Evolutionary conservation across 805 yeast genomes (phyloP), one percentile per base, ranked within the genome.

Genomic region (Schwanniomyces polymorphus): DNA sequence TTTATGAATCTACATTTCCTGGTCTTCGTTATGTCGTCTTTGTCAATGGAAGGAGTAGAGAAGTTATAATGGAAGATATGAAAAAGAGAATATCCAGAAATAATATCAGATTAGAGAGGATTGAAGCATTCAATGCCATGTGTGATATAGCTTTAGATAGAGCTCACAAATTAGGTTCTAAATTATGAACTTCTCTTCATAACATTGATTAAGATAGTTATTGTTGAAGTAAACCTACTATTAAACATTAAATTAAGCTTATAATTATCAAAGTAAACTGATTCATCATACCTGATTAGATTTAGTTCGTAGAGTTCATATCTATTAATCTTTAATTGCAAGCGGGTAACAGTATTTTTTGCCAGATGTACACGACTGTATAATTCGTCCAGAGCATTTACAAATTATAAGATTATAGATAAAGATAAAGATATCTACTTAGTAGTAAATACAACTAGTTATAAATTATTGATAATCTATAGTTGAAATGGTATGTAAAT

Each of bases 121-220:
- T 48, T 7, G 86, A 82, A 41, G 95, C 96, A 0, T 80, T 89
- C 54, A 73, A 83, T 53, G 97, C 96, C 21, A 89, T 91, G 96
- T 88, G 96, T 64, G 95, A 88, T 64, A 91, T 91, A 47, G 97
- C 97, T 0, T 55, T 77, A 23, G 97, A 90, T 67, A 74, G 97
- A 48, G 84, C 85, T 0, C 53, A 52, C n/a, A 86, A 84, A 57
- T 60, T 81, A 41, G 70, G 67, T 26, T 67, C 72, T 7, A 70
- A 69, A 49, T 27, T 44, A 21, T 44, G 14, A 16, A 16, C 8
- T 34, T 16, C n/a, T 28, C 3, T 28, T 27, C 4, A 2, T 27
- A 27, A 27, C 3, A 27, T 10, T 4, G 12, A 27, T 10, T 27
- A 27, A 27, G 23, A 5, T 21, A 21, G 5, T 4, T 21, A 21